Base-by-base conservation (phyloP, 306 rosid species). In the Astragalus glycyphyllos region DNA sequence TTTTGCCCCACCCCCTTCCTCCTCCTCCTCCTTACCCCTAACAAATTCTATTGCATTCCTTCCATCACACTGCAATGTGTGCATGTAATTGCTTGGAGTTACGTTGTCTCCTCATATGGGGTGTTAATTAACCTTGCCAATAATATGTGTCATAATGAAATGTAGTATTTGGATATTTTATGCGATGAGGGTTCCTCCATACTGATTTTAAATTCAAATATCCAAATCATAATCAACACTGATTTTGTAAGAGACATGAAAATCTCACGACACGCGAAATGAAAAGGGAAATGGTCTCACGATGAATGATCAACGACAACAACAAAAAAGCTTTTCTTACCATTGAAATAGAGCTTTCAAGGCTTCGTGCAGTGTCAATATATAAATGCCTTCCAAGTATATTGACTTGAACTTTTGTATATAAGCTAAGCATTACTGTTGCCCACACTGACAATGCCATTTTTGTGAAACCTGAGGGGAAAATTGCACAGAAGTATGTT, bases 371-470 rank as follows among this genome's bases (percentile, higher is more conserved):
- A 48, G 90, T 89, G 56, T 91, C 88, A 59, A 95, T 85, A 75
- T 95, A 95, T 76, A 95, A 73, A 89, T 91, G 91, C 80, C 97
- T 86, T 79, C 96, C 99, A 70, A 95, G 74, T 79, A 95, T 91
- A 75, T 95, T 95, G 85, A 95, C 96, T 84, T 89, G 99, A 85
- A 91, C 96, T 87, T 93, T 87, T 42, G 89, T 89, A 71, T 89
- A 89, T 67, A 95, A 87, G 87, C 88, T 84, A 71, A 95, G 86
- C 79, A 89, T 77, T 16, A 96, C 88, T 81, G 90, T 81, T 45
- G 96, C 81, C 97, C 99, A 95, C 41, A 95, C 38, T 0, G 99
- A 91, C 80, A 86, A 58, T 50, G 86, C 82, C 99, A 89, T 82
- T 69, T 89, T 89, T 41, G 97, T 91, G 85, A 91, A 95, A 82